Base-by-base conservation (phyloP, 805 yeast genomes). In the Saturnispora sanitii region DNA sequence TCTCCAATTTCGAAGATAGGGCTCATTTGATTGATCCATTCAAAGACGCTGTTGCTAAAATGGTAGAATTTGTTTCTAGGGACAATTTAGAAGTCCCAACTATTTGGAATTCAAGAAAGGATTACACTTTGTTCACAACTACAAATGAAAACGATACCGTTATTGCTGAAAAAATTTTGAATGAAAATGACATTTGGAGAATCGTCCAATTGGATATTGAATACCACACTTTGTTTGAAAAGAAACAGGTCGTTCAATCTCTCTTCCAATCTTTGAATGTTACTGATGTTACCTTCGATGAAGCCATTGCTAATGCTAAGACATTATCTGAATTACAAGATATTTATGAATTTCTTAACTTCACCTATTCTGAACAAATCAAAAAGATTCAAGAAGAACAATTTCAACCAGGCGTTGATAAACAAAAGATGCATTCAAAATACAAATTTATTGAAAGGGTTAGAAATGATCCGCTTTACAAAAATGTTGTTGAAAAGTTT, bases 51-150 rank as follows among this genome's bases (percentile, higher is more conserved):
- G 83, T 92, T 6, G 74, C 76, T 11, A 77, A 73, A 60, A 84
- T 71, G 34, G 79, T 73, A 53, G 83, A 69, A 54, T 87, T 77
- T 49, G 65, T 92, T 23, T 70, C 87, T 12, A 77, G 75, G 51
- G 94, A 88, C 37, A 71, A 79, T 44, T 70, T 82, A 48, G 98
- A 92, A 57, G 95, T 90, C 4, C 97, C 98, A 9, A 84, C 87
- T 53, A 87, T 92, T 45, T 87, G 95, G 83, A 82, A 87, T 20
- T 95, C 87, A 56, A 82, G 97, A 58, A 83, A 94, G 62, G 97
- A 92, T 60, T 86, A 83, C 56, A 67, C 86, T 16, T 64, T 83
- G 45, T 68, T 68, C 51, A 72, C 84, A 8, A 70, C 70, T 32
- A 51, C 56, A 22, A 30, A 39, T 25, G 59, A 52, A 34, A 59